A percentile compares a stretch with the other conserved stretches of the same genome.
Evolutionary conservation across 169 alveolate genomes (phyloP).

Genomic region (Pseudocohnilembus persalinus): DNA sequence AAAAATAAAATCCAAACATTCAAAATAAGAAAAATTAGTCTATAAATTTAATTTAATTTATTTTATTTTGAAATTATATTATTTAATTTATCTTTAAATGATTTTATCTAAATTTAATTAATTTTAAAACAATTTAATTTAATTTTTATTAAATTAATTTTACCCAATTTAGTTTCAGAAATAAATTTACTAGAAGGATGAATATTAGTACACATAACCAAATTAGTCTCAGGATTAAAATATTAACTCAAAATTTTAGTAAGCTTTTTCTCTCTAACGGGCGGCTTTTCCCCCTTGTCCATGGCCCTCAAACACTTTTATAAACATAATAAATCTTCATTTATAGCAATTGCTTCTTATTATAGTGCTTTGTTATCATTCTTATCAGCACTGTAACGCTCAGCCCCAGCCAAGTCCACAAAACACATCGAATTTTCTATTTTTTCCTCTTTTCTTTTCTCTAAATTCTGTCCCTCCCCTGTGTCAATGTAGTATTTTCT

Average conservation of each 20-base stretch:
- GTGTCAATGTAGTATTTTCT: background rate
- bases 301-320: conserved; percentile 25
- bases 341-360: conserved; percentile 20
- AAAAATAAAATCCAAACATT: no score
- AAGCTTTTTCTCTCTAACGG: conserved; percentile 26
- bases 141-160: no score
- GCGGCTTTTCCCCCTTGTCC: conserved; percentile 6
- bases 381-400: conserved; percentile 13
- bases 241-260: conserved; percentile 24
- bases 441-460: background rate
- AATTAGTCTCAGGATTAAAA: background rate
- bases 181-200: background rate
- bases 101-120: no score
- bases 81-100: no score
- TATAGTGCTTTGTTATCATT: background rate
- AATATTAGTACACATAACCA: background rate
- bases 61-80: no score
- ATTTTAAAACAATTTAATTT: no score
- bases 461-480: no score
- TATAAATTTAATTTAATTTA: no score
- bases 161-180: background rate
- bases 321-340: conserved; percentile 7
- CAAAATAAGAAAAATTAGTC: no score
- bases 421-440: conserved; percentile 10
- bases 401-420: conserved; percentile 29